Evolutionary conservation across 164 flowering plant genomes (phyloP).

Genomic region (Tetracentron sinense): DNA sequence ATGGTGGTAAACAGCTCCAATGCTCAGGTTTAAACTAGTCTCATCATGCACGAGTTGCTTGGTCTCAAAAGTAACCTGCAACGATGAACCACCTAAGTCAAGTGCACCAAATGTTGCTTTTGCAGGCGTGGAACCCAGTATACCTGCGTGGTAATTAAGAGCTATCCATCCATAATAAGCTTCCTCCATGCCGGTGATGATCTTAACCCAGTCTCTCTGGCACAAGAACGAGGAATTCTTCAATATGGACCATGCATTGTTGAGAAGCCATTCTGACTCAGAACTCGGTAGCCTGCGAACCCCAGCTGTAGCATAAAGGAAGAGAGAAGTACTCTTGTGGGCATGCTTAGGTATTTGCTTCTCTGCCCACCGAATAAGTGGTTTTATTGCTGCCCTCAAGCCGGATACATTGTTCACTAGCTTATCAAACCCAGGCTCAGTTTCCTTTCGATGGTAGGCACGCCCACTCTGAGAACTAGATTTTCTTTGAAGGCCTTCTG

Average conservation of each 20-base stretch:
- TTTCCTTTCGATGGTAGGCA: constrained; percentile 93
- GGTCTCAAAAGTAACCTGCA: constrained; percentile 95
- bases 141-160: constrained; percentile 64
- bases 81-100: constrained; percentile 95
- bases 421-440: constrained; percentile 94
- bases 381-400: constrained; percentile 63
- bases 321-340: constrained; percentile 71
- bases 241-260: constrained; percentile 70
- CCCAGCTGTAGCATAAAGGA: constrained; percentile 92
- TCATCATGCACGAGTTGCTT: constrained; percentile 38
- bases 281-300: constrained; percentile 72
- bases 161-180: constrained; percentile 99
- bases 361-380: constrained; percentile 88
- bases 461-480: constrained; percentile 57
- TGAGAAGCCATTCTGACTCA: constrained; percentile 84
- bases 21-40: constrained; percentile 64
- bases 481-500: constrained; percentile 42
- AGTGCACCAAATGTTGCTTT: constrained; percentile 87
- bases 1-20: constrained; percentile 77
- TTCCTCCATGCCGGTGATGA: constrained; percentile 86
- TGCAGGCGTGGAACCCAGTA: constrained; percentile 56
- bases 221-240: constrained; percentile 63
- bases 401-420: constrained; percentile 76
- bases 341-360: constrained; percentile 82
- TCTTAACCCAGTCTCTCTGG: constrained; percentile 73